phyloP scores from a whole-genome alignment of 352 stramenopile species.

The Hyphochytrium catenoides region DNA sequence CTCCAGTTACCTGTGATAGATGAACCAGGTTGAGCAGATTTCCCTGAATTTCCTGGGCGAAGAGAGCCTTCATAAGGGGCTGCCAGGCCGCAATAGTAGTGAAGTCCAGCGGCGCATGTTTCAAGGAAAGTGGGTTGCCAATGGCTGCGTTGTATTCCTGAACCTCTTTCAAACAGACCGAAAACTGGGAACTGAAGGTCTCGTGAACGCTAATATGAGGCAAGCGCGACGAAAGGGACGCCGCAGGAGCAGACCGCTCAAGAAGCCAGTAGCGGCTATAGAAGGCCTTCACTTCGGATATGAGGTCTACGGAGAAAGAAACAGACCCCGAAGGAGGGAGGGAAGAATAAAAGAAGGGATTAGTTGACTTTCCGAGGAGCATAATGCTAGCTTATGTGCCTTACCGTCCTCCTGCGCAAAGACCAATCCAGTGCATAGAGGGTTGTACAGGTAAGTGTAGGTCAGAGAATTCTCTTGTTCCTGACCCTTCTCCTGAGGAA shows the following conservation, averaged over 20 bases:
- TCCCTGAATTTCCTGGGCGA: constrained; percentile 44
- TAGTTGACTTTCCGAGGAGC: too few species aligned
- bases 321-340: too few species aligned
- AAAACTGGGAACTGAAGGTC: constrained; percentile 32
- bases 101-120: constrained; percentile 30
- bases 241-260: constrained; percentile 22
- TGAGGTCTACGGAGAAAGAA: too few species aligned
- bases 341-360: too few species aligned
- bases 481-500: too few species aligned
- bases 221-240: constrained; percentile 25
- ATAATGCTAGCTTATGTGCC: too few species aligned
- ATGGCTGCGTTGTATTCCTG: constrained; percentile 28
- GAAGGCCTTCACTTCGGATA: too few species aligned
- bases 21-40: constrained; percentile 58
- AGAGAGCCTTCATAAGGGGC: constrained; percentile 48
- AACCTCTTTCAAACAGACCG: constrained; percentile 25
- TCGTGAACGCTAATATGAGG: constrained; percentile 30
- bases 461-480: too few species aligned
- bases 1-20: constrained; percentile 52
- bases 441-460: too few species aligned
- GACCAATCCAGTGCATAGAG: too few species aligned
- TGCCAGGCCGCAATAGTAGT: constrained; percentile 49
- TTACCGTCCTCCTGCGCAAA: too few species aligned
- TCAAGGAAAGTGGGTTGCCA: constrained; percentile 13
- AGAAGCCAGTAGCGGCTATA: constrained; percentile 48